These are phyloP conservation scores for Neoascochyta sp. DNA, from an alignment of 2,329 filamentous ascomycete species.

Conservation along the genomic window DNA sequence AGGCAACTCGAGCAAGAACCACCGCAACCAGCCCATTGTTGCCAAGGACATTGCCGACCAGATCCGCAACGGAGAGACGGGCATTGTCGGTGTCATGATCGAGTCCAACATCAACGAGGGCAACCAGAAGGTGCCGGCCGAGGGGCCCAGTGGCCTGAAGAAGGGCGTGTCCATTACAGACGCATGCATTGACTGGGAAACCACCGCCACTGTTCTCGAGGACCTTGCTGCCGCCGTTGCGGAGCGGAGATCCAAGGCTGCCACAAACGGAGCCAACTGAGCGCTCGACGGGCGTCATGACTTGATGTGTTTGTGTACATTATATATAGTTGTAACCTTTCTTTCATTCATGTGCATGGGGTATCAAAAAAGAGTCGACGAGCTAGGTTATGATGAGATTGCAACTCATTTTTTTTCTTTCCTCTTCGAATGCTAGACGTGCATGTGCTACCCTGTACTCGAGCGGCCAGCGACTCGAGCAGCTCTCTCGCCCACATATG, in stretches of 20 bases:
- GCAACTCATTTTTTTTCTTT: no score
- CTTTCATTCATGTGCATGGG: no score
- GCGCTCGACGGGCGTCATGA: background rate
- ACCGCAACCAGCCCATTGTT: constrained; percentile 94
- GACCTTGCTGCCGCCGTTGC: constrained; percentile 81
- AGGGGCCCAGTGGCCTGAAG: constrained; percentile 74
- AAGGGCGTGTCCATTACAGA: constrained; percentile 94
- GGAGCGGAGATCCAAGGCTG: constrained; percentile 57
- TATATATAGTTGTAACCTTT: no score
- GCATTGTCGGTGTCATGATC: constrained; percentile 96
- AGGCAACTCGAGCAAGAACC: constrained; percentile 97
- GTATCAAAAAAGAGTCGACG: no score
- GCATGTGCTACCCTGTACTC: background rate
- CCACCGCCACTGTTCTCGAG: constrained; percentile 75
- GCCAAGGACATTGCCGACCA: constrained; percentile 79
- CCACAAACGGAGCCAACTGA: constrained; percentile 26
- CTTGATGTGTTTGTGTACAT: background rate
- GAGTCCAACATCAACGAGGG: constrained; percentile 95
- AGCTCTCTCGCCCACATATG: constrained; percentile 46
- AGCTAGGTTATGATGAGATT: no score
- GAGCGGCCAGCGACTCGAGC: constrained; percentile 8
- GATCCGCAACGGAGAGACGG: constrained; percentile 78
- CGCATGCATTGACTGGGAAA: constrained; percentile 92
- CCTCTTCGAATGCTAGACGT: no score
- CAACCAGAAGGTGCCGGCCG: constrained; percentile 71